Evolutionary conservation across 2,329 filamentous ascomycete genomes (phyloP).

Genomic region (Ophiostoma tasmaniense): DNA sequence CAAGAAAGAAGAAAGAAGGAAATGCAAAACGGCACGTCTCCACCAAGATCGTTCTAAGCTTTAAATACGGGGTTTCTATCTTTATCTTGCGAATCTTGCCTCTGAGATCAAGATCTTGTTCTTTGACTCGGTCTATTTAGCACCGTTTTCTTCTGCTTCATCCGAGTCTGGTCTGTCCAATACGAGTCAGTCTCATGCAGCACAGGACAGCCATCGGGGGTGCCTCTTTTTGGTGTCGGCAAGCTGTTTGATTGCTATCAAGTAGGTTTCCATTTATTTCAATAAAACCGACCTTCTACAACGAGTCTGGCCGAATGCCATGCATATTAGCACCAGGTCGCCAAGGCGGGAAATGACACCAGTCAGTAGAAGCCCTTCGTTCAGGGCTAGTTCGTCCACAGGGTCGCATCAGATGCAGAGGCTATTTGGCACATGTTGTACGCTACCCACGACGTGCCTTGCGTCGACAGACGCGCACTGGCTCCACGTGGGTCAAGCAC

Average conservation of each 20-base stretch:
- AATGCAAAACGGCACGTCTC: background rate
- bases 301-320: background rate
- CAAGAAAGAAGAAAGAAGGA: background rate
- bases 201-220: background rate
- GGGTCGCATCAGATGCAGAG: background rate
- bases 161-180: too few relatives aligned
- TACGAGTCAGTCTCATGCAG: background rate
- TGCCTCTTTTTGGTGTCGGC: background rate
- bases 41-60: background rate
- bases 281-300: background rate
- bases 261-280: background rate
- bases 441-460: background rate
- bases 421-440: background rate
- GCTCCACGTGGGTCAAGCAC: background rate
- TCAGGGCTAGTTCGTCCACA: background rate
- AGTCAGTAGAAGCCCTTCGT: too few relatives aligned
- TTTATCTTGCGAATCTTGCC: background rate
- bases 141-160: too few relatives aligned
- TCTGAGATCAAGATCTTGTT: background rate
- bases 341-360: background rate
- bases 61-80: background rate
- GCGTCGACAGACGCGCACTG: background rate
- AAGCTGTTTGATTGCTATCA: background rate
- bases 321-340: background rate
- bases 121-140: background rate